A percentile compares a stretch with the other conserved stretches of the same genome.
Conservation (phyloP, 2,329 filamentous ascomycete species). For the Aspergillus sp. region DNA sequence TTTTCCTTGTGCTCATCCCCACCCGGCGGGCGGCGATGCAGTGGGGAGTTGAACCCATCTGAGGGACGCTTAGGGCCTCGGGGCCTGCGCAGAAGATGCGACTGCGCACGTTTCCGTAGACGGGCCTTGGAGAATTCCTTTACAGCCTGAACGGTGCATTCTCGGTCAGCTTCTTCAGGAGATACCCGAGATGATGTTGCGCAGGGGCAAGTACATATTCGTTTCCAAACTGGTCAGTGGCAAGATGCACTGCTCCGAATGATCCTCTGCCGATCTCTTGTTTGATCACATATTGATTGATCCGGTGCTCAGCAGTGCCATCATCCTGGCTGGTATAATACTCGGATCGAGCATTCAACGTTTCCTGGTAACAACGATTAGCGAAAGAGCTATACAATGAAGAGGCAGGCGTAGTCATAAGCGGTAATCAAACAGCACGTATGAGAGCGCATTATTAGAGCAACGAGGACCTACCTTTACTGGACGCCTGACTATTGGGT, state of each 20-base stretch:
- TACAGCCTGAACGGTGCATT: conserved; percentile 65
- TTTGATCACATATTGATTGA: conserved; percentile 93
- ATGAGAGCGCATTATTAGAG: neutral
- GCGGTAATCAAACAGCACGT: neutral
- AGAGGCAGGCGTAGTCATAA: conserved; percentile 4
- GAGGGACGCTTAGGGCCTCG: conserved; percentile 57
- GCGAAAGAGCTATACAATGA: neutral
- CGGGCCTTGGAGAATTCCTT: conserved; percentile 97
- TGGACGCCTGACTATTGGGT: conserved; percentile 60
- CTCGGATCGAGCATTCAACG: conserved; percentile 82
- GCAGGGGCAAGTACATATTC: conserved; percentile 71
- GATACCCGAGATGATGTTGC: neutral
- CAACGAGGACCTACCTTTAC: conserved; percentile 56
- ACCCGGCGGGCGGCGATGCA: conserved; percentile 61
- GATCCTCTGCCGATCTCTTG: conserved; percentile 97
- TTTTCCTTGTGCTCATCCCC: conserved; percentile 62
- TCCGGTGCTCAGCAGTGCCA: conserved; percentile 76
- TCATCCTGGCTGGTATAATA: conserved; percentile 84
- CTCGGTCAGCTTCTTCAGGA: neutral
- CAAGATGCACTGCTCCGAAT: conserved; percentile 89
- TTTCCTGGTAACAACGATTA: conserved; percentile 64
- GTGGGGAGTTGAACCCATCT: conserved; percentile 63
- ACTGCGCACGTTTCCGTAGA: conserved; percentile 85
- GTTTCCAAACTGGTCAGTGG: conserved; percentile 82
- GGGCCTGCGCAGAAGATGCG: conserved; percentile 74